These are phyloP conservation scores for Penicillium sp. DNA, from an alignment of 2,329 filamentous ascomycete species.

Conservation along the genomic window DNA sequence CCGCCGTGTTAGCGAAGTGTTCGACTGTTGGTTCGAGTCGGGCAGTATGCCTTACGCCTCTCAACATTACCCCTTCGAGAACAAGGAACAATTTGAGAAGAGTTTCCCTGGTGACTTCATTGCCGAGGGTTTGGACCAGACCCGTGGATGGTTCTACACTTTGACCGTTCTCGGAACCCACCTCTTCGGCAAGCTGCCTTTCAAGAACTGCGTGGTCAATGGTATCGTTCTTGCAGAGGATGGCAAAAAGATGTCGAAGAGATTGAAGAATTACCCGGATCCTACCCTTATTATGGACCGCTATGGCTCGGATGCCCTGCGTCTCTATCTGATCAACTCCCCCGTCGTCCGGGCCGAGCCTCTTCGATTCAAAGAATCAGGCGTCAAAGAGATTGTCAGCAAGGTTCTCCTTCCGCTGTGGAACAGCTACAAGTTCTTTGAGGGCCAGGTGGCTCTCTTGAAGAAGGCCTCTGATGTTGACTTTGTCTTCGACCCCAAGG, in stretches of 20 bases:
- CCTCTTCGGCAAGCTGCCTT: conserved; percentile 78
- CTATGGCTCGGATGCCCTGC: conserved; percentile 87
- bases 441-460: conserved; percentile 77
- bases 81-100: conserved; percentile 73
- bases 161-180: conserved; percentile 84
- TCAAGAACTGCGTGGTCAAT: conserved; percentile 95
- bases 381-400: conserved; percentile 91
- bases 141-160: conserved; percentile 96
- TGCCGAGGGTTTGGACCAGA: conserved; percentile 89
- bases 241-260: conserved; percentile 98
- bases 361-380: conserved; percentile 83
- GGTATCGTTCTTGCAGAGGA: conserved; percentile 91
- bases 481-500: conserved; percentile 73
- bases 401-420: conserved; percentile 87
- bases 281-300: conserved; percentile 77
- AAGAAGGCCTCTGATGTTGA: conserved; percentile 81
- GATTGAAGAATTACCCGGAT: conserved; percentile 93
- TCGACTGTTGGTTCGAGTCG: conserved; percentile 97
- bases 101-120: conserved; percentile 92
- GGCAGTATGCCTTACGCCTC: conserved; percentile 94
- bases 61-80: conserved; percentile 89
- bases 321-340: conserved; percentile 95
- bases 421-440: conserved; percentile 98
- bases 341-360: conserved; percentile 91
- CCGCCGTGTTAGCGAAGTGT: conserved; percentile 79